A percentile compares a stretch with the other conserved stretches of the same genome.
Evolutionary conservation across 768 basidiomycete species (phyloP).

Genomic region (Tricholoma saponaceum): DNA sequence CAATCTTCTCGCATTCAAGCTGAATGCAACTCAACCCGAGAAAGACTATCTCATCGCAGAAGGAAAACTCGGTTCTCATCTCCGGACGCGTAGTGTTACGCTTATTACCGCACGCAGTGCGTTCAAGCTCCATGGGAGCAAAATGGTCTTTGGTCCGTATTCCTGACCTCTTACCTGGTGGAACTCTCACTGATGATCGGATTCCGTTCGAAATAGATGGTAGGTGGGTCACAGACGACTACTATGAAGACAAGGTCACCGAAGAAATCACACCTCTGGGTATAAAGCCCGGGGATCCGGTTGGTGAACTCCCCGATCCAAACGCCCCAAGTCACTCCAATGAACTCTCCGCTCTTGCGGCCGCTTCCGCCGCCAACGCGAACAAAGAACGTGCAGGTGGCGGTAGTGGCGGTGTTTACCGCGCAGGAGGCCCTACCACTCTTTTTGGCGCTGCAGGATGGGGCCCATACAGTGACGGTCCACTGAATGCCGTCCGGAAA

Average conservation of each 20-base stretch:
- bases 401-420: slow-evolving; percentile 72
- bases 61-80: slow-evolving; percentile 84
- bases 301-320: slow-evolving; percentile 80
- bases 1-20: slow-evolving; percentile 85
- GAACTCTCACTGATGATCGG: not conserved
- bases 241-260: slow-evolving; percentile 83
- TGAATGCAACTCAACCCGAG: slow-evolving; percentile 84
- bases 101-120: slow-evolving; percentile 90
- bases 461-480: slow-evolving; percentile 88
- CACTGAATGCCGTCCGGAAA: slow-evolving; percentile 80
- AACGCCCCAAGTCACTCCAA: slow-evolving; percentile 49
- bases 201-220: slow-evolving; percentile 57
- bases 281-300: slow-evolving; percentile 75
- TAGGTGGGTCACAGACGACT: slow-evolving; percentile 91
- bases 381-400: slow-evolving; percentile 45
- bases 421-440: slow-evolving; percentile 89
- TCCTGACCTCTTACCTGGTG: not conserved
- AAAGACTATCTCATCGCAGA: slow-evolving; percentile 89
- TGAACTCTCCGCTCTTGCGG: slow-evolving; percentile 36
- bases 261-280: slow-evolving; percentile 79
- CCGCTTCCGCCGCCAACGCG: slow-evolving; percentile 27
- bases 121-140: slow-evolving; percentile 91
- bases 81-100: slow-evolving; percentile 90
- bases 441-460: slow-evolving; percentile 81
- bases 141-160: slow-evolving; percentile 76